phyloP scores from a whole-genome alignment of 768 basidiomycete genomes.

The Tephrocybe sp. region DNA sequence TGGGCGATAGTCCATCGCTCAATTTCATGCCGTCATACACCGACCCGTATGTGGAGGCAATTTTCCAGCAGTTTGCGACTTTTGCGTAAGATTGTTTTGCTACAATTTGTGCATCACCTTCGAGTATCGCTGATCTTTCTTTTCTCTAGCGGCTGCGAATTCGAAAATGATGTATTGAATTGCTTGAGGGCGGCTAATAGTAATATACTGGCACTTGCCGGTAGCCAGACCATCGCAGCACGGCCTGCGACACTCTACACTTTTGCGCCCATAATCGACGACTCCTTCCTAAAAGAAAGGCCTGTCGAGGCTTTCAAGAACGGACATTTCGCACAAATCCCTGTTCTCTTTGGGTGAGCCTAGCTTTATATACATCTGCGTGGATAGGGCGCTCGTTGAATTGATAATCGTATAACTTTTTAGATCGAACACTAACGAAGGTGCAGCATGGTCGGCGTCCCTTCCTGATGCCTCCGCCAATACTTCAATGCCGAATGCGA shows the following conservation, averaged over 20 bases:
- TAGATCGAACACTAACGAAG: constrained; percentile 44
- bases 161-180: constrained; percentile 22
- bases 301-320: constrained; percentile 39
- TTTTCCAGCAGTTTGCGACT: constrained; percentile 34
- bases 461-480: constrained; percentile 36
- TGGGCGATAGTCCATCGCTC: constrained; percentile 46
- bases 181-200: constrained; percentile 33
- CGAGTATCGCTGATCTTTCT: neutral
- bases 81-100: constrained; percentile 30
- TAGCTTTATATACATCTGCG: neutral
- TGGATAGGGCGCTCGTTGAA: neutral
- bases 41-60: constrained; percentile 31
- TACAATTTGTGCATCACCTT: neutral
- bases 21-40: constrained; percentile 33
- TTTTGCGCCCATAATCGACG: constrained; percentile 40
- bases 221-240: constrained; percentile 27
- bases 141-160: constrained; percentile 21
- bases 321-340: constrained; percentile 37
- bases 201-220: constrained; percentile 30
- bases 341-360: constrained; percentile 39
- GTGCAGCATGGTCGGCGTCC: constrained; percentile 37
- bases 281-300: constrained; percentile 30
- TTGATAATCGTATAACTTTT: neutral
- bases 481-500: constrained; percentile 37
- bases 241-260: constrained; percentile 34